A percentile compares a stretch with the other conserved stretches of the same genome.
Conservation (phyloP, 345 rosid species). For the Brassica carinata region DNA sequence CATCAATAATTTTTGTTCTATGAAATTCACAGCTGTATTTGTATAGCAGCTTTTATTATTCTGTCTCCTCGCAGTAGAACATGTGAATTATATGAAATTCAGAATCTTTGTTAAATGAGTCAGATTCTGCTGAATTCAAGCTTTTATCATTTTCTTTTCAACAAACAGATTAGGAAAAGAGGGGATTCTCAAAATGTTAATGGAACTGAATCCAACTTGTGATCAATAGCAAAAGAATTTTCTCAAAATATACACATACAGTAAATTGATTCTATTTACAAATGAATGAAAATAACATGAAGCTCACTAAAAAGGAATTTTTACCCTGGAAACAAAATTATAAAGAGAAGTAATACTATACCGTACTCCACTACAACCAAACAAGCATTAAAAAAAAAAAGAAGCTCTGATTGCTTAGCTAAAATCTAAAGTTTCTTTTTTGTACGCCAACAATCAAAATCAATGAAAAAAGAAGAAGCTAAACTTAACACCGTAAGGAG, state of each 20-base stretch:
- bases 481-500: not conserved
- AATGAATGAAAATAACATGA: not conserved
- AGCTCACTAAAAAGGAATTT: not conserved
- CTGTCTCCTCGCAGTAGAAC: not conserved
- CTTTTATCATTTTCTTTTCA: not conserved
- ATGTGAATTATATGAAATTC: not conserved
- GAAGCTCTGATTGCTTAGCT: not conserved
- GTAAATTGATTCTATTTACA: not conserved
- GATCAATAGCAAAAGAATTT: not conserved
- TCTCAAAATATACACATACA: not conserved
- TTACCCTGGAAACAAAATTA: not conserved
- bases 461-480: not conserved
- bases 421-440: not conserved
- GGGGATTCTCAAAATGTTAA: not conserved
- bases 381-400: not conserved
- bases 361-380: not conserved
- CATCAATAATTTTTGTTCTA: not conserved
- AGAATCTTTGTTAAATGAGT: not conserved
- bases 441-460: not conserved
- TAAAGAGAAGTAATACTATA: not conserved
- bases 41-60: not conserved
- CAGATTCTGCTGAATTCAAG: not conserved
- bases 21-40: not conserved
- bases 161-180: not conserved
- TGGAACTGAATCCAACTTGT: slow-evolving; percentile 7